Base-by-base conservation (phyloP, 2,329 filamentous ascomycete genomes). In the Samsoniella hepiali region DNA sequence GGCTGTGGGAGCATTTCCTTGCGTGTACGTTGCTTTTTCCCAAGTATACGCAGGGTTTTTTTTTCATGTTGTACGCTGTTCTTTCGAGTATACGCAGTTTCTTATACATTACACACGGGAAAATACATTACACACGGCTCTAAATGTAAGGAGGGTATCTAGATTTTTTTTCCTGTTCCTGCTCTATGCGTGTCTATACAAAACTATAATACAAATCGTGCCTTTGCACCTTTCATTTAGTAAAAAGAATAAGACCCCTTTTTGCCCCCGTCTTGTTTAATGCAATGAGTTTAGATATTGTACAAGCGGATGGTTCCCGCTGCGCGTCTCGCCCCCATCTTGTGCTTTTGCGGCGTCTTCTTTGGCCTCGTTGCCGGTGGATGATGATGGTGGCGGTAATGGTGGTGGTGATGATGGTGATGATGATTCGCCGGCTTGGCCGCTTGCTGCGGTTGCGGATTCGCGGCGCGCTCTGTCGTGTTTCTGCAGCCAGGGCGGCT, bases 211-310 rank as follows among this genome's bases (percentile, higher is more conserved):
- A 54, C 29, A 61, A 22, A 44, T 17, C 38, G 8, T 38, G 53
- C 32, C 15, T 44, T 40, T 40, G 15, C 2, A 13, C 22, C 1
- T 40, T 40, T 40, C 36, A 3, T 59, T 34, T 50, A 42, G 11
- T 15, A 4, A 15, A 49, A 42, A 22, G 22, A 42, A 31, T 5
- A 44, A 27, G 10, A 31, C 4, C 49, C 27, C 31, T 32, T 38
- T 27, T 6, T 22, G 8, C 17, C n/a, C 10, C 22, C 15, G 22
- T 13, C 5, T 5, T n/a, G 2, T 45, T 47, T 6, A 60, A 36
- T 45, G 58, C 50, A 62, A 55, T 38, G 58, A 62, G n/a, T 62
- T 55, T 5, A 62, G 29, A 47, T 62, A 62, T 38, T 62, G 49
- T 55, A 62, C 58, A 62, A 62, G 58, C n/a, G 58, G 58, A 22